A percentile compares a stretch with the other conserved stretches of the same genome.
These are phyloP conservation scores for Rhododendron mucronatum DNA, from an alignment of 148 eudicot species.

Conservation along the genomic window DNA sequence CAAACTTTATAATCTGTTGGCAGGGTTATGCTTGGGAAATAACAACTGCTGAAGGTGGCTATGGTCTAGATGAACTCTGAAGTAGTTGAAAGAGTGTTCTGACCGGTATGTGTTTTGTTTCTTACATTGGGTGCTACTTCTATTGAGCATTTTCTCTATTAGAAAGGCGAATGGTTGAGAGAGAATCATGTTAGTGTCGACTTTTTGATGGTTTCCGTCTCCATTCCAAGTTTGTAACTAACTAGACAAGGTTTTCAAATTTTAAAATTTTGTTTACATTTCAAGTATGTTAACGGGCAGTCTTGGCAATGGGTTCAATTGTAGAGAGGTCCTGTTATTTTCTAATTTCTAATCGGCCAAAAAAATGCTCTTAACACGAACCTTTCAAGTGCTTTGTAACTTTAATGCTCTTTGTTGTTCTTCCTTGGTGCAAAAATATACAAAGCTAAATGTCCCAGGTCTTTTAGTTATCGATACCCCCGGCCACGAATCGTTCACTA, in stretches of 20 bases:
- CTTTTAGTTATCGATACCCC: constrained; percentile 92
- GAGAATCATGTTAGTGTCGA: background rate
- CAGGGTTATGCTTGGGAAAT: too few species aligned
- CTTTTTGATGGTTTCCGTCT: background rate
- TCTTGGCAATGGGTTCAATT: background rate
- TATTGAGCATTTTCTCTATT: too few species aligned
- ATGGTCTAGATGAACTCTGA: too few species aligned
- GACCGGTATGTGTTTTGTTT: too few species aligned
- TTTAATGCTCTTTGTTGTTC: too few species aligned
- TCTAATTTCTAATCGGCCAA: background rate
- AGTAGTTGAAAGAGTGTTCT: too few species aligned
- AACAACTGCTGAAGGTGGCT: too few species aligned
- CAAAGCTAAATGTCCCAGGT: constrained; percentile 84
- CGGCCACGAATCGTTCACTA: constrained; percentile 85
- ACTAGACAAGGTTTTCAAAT: background rate
- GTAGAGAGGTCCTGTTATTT: background rate
- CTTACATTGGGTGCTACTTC: too few species aligned
- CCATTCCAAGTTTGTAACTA: background rate
- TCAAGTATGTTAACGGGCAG: background rate
- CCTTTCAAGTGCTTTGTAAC: background rate
- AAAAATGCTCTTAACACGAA: background rate
- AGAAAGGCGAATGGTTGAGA: background rate
- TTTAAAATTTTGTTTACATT: background rate
- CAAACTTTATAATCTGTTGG: background rate
- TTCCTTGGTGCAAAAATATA: constrained; percentile 21